Conservation (phyloP, 2,329 filamentous ascomycete genomes). For the Penicillium hesseltinei region DNA sequence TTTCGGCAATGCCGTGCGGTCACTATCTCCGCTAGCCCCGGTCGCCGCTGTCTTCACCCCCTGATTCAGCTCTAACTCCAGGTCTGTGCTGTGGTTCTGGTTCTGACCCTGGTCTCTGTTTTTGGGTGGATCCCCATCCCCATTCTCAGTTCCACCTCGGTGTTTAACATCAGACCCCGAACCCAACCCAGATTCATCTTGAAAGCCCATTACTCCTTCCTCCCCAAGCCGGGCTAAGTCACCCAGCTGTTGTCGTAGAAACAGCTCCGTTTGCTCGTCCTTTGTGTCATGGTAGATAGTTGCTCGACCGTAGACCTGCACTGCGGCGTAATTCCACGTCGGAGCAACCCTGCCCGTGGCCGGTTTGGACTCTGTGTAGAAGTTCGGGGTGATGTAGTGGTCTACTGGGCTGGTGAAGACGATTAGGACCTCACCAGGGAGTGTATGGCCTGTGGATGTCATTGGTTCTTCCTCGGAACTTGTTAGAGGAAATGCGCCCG, state of each 20-base stretch:
- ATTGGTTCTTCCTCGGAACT: background rate
- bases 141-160: background rate
- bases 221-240: slow-evolving; percentile 19
- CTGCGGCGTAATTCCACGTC: slow-evolving; percentile 69
- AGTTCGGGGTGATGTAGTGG: slow-evolving; percentile 51
- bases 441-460: background rate
- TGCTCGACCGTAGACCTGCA: slow-evolving; percentile 28
- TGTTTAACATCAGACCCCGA: background rate
- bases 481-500: background rate
- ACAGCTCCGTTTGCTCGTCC: slow-evolving; percentile 4
- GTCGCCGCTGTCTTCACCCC: background rate
- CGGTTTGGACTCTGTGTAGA: slow-evolving; percentile 66
- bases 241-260: slow-evolving; percentile 13
- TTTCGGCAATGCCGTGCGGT: background rate
- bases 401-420: slow-evolving; percentile 21
- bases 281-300: slow-evolving; percentile 10
- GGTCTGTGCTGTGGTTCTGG: background rate
- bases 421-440: slow-evolving; percentile 17
- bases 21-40: background rate
- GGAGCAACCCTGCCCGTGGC: slow-evolving; percentile 64
- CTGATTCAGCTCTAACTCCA: background rate
- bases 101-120: too few relatives aligned
- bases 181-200: background rate
- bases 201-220: slow-evolving; percentile 17
- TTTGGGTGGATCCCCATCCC: background rate